A percentile compares a stretch with the other conserved stretches of the same genome.
Conservation (phyloP, 805 yeast genomes). For the Torulaspora maleeae region DNA sequence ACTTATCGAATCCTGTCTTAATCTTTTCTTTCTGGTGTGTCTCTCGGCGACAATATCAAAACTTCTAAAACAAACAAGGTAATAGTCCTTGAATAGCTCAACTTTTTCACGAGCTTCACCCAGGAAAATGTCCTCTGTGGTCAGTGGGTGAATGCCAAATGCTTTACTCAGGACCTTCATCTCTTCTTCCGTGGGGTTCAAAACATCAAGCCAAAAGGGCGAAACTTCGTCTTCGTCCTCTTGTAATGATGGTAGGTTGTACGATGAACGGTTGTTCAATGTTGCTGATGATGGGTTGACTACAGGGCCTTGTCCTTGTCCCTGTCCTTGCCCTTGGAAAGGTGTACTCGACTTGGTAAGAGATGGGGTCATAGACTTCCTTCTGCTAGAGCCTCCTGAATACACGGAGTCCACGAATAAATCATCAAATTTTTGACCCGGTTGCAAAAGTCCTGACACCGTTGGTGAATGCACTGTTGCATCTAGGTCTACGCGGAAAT, state of each 20-base stretch:
- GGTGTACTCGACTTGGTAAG: slow-evolving; percentile 10
- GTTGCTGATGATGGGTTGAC: neutral
- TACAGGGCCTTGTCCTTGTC: slow-evolving; percentile 7
- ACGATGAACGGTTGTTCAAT: slow-evolving; percentile 5
- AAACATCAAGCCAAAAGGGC: slow-evolving; percentile 91
- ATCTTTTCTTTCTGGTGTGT: slow-evolving; percentile 47
- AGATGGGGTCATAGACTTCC: slow-evolving; percentile 10
- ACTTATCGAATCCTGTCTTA: slow-evolving; percentile 19
- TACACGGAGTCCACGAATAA: slow-evolving; percentile 51
- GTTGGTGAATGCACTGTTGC: slow-evolving; percentile 89
- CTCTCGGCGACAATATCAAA: slow-evolving; percentile 78
- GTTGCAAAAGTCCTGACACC: slow-evolving; percentile 71
- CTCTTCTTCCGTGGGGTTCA: slow-evolving; percentile 93
- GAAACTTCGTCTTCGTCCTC: slow-evolving; percentile 37
- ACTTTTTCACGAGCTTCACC: slow-evolving; percentile 96
- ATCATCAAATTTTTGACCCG: slow-evolving; percentile 56
- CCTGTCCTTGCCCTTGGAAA: slow-evolving; percentile 7
- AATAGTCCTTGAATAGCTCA: slow-evolving; percentile 85
- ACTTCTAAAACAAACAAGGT: slow-evolving; percentile 83
- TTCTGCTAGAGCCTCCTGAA: slow-evolving; percentile 9
- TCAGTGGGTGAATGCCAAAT: slow-evolving; percentile 92
- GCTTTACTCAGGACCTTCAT: slow-evolving; percentile 88
- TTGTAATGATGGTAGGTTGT: slow-evolving; percentile 1
- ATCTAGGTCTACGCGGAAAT: slow-evolving; percentile 83
- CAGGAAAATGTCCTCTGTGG: slow-evolving; percentile 89